Evolutionary conservation across 2,329 filamentous ascomycete species (phyloP).

Genomic region (Aspergillus sp.): DNA sequence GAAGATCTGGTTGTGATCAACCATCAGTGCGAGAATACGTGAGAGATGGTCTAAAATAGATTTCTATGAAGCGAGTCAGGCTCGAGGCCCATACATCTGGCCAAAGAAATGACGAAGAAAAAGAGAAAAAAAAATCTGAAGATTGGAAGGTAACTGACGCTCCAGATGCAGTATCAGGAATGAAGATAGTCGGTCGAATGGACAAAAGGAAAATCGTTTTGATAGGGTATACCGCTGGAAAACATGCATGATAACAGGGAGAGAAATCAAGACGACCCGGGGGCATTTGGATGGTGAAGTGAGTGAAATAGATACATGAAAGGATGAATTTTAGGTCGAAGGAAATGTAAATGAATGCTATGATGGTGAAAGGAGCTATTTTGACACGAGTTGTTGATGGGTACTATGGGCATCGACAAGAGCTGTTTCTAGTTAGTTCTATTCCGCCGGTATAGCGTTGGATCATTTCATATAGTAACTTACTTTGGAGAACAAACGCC

Average conservation of each 20-base stretch:
- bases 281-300: not conserved
- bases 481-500: constrained; percentile 52
- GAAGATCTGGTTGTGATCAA: not conserved
- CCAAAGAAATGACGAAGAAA: constrained; percentile 11
- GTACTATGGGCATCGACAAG: constrained; percentile 43
- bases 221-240: constrained; percentile 33
- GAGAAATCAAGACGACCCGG: constrained; percentile 6
- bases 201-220: constrained; percentile 25
- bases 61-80: not conserved
- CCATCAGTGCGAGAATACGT: not conserved
- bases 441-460: not conserved
- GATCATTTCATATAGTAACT: constrained; percentile 23
- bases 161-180: constrained; percentile 9
- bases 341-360: constrained; percentile 12
- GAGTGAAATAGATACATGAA: not conserved
- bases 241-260: constrained; percentile 22
- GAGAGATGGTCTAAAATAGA: not conserved
- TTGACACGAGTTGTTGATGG: constrained; percentile 26
- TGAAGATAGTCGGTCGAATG: constrained; percentile 16
- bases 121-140: constrained; percentile 9
- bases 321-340: constrained; percentile 4
- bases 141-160: constrained; percentile 10
- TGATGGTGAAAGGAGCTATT: constrained; percentile 6
- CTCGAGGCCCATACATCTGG: constrained; percentile 20
- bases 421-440: constrained; percentile 28